Evolutionary conservation across 2,329 filamentous ascomycete species (phyloP), one percentile per base, ranked within the genome.

Genomic region (Pezicula rhizophila): DNA sequence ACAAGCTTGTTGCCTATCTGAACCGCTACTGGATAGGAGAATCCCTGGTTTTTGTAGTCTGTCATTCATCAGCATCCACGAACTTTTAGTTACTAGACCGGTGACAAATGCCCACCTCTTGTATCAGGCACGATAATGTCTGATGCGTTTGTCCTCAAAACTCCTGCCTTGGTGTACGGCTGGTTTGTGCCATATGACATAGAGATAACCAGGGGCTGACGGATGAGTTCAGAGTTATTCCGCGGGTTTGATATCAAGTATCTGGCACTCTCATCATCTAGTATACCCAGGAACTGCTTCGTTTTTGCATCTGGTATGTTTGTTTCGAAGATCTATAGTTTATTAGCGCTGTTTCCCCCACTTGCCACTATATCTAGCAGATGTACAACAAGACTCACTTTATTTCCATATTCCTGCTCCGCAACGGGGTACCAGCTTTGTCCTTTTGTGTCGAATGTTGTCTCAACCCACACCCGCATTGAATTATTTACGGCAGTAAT

Each of bases 381-480:
- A 18, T 20, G 17, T 10, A 10, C 8, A 12, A 43, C 14, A 23
- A 11, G 15, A 43, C 41, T 52, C 17, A 61, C 59, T 8, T 49
- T 18, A 43, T 60, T 61, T 5, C 54, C 58, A 15, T 48, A 49
- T 43, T 50, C 31, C 31, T 43, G 20, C 45, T 47, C 45, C 4
- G 48, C 33, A 17, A 51, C 46, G 6, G 59, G 58, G 35, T 60
- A 61, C 59, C 59, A 61, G 35, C 49, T 50, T 1, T 42, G 28
- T 4, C 58, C 59, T 2, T 46, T 18, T 0, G 20, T 15, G 41
- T 57, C 49, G 10, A 53, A 33, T 20, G 51, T 59, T 35, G 50
- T 57, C 44, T 61, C 59, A 11, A 58, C 52, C 59, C 59, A 61
- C 4, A 61, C 56, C 8, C 39, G 46, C 35, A 54, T 49, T 3